phyloP scores from a whole-genome alignment of 1,284 basidiomycete species.

The Pascua guehoae region DNA sequence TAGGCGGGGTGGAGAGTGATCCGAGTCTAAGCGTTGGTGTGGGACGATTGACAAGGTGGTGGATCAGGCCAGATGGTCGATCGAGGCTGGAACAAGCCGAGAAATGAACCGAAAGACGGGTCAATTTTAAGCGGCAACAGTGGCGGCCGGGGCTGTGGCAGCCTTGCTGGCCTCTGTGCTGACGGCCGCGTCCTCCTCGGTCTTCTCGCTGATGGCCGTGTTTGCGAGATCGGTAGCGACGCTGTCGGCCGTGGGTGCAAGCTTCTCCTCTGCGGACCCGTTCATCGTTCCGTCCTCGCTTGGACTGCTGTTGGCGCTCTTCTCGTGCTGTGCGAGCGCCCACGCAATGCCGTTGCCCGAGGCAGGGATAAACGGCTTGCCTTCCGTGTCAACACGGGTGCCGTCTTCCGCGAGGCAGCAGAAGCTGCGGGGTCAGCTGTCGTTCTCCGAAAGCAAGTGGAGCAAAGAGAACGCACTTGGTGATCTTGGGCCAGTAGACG shows the following conservation, averaged over 20 bases:
- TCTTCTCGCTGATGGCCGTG: conserved; percentile 5
- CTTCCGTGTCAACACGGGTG: conserved; percentile 37
- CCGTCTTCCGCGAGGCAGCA: conserved; percentile 41
- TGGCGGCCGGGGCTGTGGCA: too few relatives aligned
- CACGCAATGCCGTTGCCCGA: conserved; percentile 46
- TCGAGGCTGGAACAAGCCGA: too few relatives aligned
- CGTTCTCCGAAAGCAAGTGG: too few relatives aligned
- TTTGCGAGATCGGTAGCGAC: conserved; percentile 6
- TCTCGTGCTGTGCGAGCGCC: conserved; percentile 33
- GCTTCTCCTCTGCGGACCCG: not conserved
- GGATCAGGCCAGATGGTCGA: too few relatives aligned
- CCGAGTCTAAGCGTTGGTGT: too few relatives aligned
- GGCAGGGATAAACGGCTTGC: conserved; percentile 35
- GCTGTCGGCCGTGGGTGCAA: not conserved
- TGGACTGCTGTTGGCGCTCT: not conserved
- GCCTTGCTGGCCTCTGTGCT: too few relatives aligned
- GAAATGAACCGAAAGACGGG: too few relatives aligned
- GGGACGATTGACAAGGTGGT: too few relatives aligned
- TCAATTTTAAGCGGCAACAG: too few relatives aligned
- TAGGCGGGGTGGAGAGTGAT: too few relatives aligned
- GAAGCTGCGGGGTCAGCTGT: conserved; percentile 11
- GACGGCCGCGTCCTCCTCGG: too few relatives aligned
- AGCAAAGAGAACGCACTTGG: conserved; percentile 46
- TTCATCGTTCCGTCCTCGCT: not conserved
- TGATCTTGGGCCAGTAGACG: conserved; percentile 73